Percentiles rank a stretch among this genome's conserved stretches.
phyloP scores from a whole-genome alignment of 306 rosid species.

The Quercus cerris region DNA sequence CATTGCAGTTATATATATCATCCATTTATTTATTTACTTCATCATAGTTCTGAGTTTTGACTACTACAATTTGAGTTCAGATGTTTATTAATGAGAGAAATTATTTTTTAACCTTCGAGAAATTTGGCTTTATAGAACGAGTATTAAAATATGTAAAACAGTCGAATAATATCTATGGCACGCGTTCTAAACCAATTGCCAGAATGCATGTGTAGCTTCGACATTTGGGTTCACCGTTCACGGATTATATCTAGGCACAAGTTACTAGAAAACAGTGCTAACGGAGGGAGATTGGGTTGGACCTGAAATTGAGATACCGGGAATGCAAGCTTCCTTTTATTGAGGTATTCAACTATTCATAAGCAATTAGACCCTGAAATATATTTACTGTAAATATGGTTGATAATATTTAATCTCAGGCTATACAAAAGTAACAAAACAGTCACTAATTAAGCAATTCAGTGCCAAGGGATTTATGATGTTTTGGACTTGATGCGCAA shows the following conservation, averaged over 20 bases:
- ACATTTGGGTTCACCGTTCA: conserved; percentile 31
- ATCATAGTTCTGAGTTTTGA: too few species aligned
- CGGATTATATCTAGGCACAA: conserved; percentile 24
- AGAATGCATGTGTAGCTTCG: conserved; percentile 1
- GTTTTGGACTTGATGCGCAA: not conserved
- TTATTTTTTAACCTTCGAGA: conserved; percentile 22
- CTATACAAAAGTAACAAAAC: too few species aligned
- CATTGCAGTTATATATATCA: not conserved
- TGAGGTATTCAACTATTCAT: not conserved
- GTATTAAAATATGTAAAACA: not conserved
- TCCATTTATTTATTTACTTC: not conserved
- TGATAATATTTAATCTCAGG: too few species aligned
- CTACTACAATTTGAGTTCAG: not conserved
- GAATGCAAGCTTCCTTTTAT: not conserved
- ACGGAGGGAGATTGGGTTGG: not conserved
- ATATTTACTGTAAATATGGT: not conserved
- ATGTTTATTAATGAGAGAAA: not conserved
- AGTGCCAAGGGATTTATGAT: too few species aligned
- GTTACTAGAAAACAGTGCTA: conserved; percentile 27
- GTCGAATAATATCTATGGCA: conserved; percentile 9
- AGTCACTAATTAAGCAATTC: too few species aligned
- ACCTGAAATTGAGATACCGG: conserved; percentile 14
- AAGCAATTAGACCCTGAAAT: not conserved
- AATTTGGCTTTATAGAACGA: conserved; percentile 21
- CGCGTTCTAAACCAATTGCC: conserved; percentile 9